Base-by-base conservation (phyloP, 352 stramenopile species). In the Thraustochytrium striatum region DNA sequence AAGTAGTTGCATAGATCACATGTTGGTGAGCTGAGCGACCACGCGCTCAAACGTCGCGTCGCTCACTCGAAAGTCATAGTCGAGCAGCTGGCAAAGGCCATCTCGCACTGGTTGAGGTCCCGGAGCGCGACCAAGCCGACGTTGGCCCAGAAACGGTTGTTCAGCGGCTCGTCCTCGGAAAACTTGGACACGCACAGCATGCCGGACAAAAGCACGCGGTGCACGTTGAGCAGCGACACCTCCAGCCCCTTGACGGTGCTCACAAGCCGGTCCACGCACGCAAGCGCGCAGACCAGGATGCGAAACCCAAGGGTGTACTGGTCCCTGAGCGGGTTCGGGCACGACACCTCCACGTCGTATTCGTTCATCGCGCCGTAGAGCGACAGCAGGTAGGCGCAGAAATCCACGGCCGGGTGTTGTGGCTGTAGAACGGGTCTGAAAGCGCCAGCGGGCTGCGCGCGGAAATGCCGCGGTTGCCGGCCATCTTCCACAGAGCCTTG, bases 151-250 rank as follows among this genome's bases (percentile, higher is more conserved):
- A 75, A 75, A 7, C 30, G 32, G 36, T 75, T 75, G 50, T 75
- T 75, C 19, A 75, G 50, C 9, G 65, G 65, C 41, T 75, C 65
- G 30, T 75, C 65, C 39, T 75, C 65, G 30, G 65, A 75, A 43
- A 75, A 75, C 30, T 75, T 75, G 39, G 65, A 75, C 3, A 61
- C 65, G n/a, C 43, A 16, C 65, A 75, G 43, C 65, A 75, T 75
- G 65, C 21, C n/a, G 21, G 32, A 75, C 5, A 75, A 30, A 16
- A 75, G 16, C 21, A 75, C 19, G 21, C 65, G 65, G 50, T 75
- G 65, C 44, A 68, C 28, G 47, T 75, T 75, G 30, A 58, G 65
- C 8, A 43, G 44, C 1, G 19, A 55, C 1, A 75, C 41, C n/a
- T 28, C 2, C 8, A 75, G 52, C 21, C 41, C 30, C n/a, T 19